These are phyloP conservation scores for Xylaria sp. DNA, from an alignment of 2,329 filamentous ascomycete species.

Conservation along the genomic window DNA sequence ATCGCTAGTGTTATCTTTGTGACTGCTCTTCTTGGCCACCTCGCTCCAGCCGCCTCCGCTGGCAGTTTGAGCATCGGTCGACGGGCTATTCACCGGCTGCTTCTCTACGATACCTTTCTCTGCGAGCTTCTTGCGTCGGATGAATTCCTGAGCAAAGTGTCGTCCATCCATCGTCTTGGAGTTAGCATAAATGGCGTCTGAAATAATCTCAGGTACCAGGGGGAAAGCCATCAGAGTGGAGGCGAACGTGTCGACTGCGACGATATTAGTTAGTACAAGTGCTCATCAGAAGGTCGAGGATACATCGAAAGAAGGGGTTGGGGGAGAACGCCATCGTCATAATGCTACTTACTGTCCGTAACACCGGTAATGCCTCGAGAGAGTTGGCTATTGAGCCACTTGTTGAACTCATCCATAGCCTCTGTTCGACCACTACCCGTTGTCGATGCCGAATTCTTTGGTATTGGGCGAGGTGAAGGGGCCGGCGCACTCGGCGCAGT, in stretches of 20 bases:
- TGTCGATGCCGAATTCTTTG: constrained; percentile 56
- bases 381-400: constrained; percentile 85
- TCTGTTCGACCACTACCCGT: constrained; percentile 51
- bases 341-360: constrained; percentile 55
- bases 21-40: constrained; percentile 88
- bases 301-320: too few species aligned
- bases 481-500: constrained; percentile 45
- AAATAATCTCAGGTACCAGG: constrained; percentile 79
- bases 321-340: not conserved
- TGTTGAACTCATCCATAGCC: constrained; percentile 90
- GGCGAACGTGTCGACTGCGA: constrained; percentile 78
- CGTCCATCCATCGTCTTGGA: constrained; percentile 90
- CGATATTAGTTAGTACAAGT: not conserved
- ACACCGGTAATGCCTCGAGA: constrained; percentile 69
- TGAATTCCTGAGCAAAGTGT: constrained; percentile 92
- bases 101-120: constrained; percentile 89
- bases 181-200: constrained; percentile 85
- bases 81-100: constrained; percentile 60
- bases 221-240: constrained; percentile 77
- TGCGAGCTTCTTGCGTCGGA: constrained; percentile 89
- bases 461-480: constrained; percentile 55
- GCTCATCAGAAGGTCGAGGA: not conserved
- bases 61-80: constrained; percentile 51
- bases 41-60: constrained; percentile 81
- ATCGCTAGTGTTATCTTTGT: constrained; percentile 55